A percentile compares a stretch with the other conserved stretches of the same genome.
These are phyloP conservation scores for Tuber aestivum DNA, from an alignment of 495 filamentous ascomycete genomes.

Conservation along the genomic window DNA sequence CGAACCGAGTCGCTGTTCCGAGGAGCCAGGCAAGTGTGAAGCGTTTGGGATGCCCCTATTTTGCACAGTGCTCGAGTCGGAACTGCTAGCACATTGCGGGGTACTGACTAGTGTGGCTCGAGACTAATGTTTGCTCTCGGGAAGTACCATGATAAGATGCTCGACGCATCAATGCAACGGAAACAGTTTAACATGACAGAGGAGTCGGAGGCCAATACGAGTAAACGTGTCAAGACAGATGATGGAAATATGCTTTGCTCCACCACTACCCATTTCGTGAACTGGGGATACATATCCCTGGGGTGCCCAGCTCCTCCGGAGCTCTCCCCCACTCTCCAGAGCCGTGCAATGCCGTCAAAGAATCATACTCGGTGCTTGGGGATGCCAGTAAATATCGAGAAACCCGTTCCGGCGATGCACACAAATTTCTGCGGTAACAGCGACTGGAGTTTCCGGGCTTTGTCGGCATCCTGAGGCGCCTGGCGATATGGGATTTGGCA, in stretches of 20 bases:
- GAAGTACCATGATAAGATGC: not conserved
- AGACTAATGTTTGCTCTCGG: not conserved
- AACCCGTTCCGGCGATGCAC: not conserved
- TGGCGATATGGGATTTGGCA: not conserved
- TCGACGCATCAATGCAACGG: not conserved
- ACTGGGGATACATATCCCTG: not conserved
- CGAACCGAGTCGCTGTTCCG: not conserved
- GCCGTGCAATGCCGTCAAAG: too few species aligned
- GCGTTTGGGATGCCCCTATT: not conserved
- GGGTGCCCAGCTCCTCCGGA: not conserved
- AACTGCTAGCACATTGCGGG: not conserved
- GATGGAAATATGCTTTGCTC: not conserved
- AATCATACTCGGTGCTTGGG: too few species aligned
- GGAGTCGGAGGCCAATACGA: not conserved
- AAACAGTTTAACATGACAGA: not conserved
- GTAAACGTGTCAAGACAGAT: not conserved
- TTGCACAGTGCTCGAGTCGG: not conserved
- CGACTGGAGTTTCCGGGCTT: not conserved
- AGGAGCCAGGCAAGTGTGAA: not conserved
- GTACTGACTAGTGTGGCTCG: not conserved
- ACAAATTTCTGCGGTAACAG: not conserved
- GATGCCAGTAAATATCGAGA: not conserved
- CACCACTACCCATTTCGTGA: not conserved
- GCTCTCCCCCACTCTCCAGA: too few species aligned
- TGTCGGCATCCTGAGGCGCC: not conserved